A percentile compares a stretch with the other conserved stretches of the same genome.
Evolutionary conservation across 2,329 filamentous ascomycete genomes (phyloP).

Genomic region (Nectriaceae sp.): DNA sequence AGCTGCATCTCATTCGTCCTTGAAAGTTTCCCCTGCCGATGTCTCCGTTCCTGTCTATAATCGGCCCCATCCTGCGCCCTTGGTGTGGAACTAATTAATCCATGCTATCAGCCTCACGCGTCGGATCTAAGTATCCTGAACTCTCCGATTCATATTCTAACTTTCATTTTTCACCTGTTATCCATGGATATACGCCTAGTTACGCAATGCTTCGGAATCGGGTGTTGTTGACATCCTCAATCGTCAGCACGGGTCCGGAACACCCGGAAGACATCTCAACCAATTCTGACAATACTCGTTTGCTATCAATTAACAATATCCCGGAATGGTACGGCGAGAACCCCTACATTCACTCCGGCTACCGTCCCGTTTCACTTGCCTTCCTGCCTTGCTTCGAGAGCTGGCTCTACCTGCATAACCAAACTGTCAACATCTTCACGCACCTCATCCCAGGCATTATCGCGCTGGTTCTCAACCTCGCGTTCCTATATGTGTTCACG

Average conservation of each 20-base stretch:
- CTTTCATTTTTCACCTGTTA: too few relatives aligned
- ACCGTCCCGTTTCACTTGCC: slow-evolving; percentile 45
- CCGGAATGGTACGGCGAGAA: slow-evolving; percentile 8
- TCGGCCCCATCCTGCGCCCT: too few relatives aligned
- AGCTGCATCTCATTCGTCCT: too few relatives aligned
- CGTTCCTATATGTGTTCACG: slow-evolving; percentile 24
- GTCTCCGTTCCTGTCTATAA: too few relatives aligned
- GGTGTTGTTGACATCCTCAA: not conserved
- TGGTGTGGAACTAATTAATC: too few relatives aligned
- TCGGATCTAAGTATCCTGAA: too few relatives aligned
- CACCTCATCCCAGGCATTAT: slow-evolving; percentile 44
- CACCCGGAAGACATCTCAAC: not conserved
- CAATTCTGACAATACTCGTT: not conserved
- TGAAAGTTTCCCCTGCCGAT: too few relatives aligned
- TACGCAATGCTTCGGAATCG: not conserved
- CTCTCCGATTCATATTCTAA: too few relatives aligned
- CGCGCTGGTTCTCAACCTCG: slow-evolving; percentile 32
- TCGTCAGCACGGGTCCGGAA: not conserved
- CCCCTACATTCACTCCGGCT: slow-evolving; percentile 25
- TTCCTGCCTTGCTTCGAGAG: slow-evolving; percentile 38
- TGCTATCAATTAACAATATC: slow-evolving; percentile 6
- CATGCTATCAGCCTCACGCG: too few relatives aligned
- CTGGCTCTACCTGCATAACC: slow-evolving; percentile 39
- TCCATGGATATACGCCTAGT: not conserved
- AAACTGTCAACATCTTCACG: slow-evolving; percentile 35